Evolutionary conservation across 352 stramenopile species (phyloP).

Genomic region (Globisporangium nagaii): DNA sequence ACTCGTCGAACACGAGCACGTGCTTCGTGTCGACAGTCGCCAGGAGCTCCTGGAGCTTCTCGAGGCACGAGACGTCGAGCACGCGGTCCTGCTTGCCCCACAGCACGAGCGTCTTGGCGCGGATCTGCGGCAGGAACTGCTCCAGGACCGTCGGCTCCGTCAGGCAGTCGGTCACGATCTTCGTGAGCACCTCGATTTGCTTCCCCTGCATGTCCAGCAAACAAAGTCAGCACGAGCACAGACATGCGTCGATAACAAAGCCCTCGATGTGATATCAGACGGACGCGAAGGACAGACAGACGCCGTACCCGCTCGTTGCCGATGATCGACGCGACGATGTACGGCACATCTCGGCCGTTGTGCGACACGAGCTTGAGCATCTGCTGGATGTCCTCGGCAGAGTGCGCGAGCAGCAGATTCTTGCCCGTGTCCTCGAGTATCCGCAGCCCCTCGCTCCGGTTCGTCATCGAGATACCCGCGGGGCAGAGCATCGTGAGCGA

Average conservation of each 20-base stretch:
- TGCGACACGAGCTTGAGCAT: conserved; percentile 46
- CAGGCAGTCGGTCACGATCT: conserved; percentile 55
- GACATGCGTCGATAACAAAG: too few species aligned
- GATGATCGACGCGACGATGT: conserved; percentile 25
- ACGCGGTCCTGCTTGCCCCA: conserved; percentile 72
- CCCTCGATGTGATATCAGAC: too few species aligned
- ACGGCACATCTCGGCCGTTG: conserved; percentile 24
- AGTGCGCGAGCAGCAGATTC: conserved; percentile 62
- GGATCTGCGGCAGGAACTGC: conserved; percentile 50
- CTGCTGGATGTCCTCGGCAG: conserved; percentile 47
- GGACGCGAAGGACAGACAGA: too few species aligned
- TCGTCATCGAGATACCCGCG: conserved; percentile 61
- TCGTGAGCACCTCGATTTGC: conserved; percentile 44
- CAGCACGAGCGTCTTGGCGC: conserved; percentile 51
- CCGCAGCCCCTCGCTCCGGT: conserved; percentile 49
- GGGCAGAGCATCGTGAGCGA: conserved; percentile 73
- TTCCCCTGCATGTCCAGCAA: conserved; percentile 10
- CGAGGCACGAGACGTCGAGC: conserved; percentile 60
- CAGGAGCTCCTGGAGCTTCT: conserved; percentile 51
- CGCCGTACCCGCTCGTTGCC: conserved; percentile 32
- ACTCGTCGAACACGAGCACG: conserved; percentile 51
- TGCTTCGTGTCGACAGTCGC: conserved; percentile 24
- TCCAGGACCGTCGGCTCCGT: conserved; percentile 53
- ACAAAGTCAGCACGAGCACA: background rate
- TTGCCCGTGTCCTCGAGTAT: conserved; percentile 54